A percentile compares a stretch with the other conserved stretches of the same genome.
phyloP scores from a whole-genome alignment of 2,329 filamentous ascomycete genomes.

The Pseudogymnoascus sp. region DNA sequence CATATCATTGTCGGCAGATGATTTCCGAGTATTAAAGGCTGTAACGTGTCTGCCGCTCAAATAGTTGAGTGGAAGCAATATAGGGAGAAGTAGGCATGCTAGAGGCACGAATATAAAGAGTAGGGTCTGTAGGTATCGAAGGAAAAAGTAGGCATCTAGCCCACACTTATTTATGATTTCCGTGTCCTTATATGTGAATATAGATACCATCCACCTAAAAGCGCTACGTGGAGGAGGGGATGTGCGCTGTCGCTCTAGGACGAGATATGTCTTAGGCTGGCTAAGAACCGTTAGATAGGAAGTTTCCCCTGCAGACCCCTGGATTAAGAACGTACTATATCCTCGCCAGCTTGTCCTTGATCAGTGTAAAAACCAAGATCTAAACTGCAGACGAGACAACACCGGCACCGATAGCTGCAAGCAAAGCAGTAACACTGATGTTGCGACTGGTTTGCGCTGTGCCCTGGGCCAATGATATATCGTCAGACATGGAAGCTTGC shows the following conservation, averaged over 20 bases:
- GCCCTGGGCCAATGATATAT: conserved; percentile 14
- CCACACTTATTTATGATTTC: conserved; percentile 94
- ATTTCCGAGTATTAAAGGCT: conserved; percentile 25
- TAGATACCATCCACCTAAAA: conserved; percentile 44
- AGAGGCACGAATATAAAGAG: conserved; percentile 89
- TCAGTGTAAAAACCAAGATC: conserved; percentile 64
- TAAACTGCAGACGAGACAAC: conserved; percentile 37
- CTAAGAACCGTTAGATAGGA: conserved; percentile 36
- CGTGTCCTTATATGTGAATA: conserved; percentile 65
- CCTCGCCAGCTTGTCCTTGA: conserved; percentile 71
- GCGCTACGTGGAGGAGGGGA: conserved; percentile 58
- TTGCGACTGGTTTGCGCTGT: conserved; percentile 24
- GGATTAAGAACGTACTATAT: conserved; percentile 62
- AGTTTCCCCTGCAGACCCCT: background rate
- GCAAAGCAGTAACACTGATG: conserved; percentile 28
- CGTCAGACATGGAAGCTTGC: background rate
- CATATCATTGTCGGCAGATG: conserved; percentile 34
- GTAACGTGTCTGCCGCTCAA: conserved; percentile 56
- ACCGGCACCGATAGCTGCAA: conserved; percentile 28
- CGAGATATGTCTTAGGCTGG: conserved; percentile 78
- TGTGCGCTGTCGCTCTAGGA: conserved; percentile 77
- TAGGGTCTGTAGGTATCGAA: conserved; percentile 80
- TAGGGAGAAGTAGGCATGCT: conserved; percentile 69
- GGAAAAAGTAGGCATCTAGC: conserved; percentile 93
- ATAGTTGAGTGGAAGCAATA: conserved; percentile 80